phyloP scores from a whole-genome alignment of 2,329 filamentous ascomycete genomes.

The Aspergillus udagawae region DNA sequence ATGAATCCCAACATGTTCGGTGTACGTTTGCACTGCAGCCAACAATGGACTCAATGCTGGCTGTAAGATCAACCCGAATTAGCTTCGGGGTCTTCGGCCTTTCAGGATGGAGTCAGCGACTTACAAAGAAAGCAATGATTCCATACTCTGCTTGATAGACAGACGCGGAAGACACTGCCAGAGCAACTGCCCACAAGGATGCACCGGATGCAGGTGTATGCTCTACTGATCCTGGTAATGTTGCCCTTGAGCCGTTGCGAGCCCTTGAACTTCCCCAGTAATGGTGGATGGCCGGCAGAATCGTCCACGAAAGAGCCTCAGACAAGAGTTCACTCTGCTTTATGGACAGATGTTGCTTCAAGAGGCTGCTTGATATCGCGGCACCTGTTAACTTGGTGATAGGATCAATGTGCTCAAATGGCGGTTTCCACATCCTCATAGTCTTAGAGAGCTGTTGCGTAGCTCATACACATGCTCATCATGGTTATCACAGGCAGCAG shows the following conservation, averaged over 20 bases:
- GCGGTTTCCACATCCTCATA: not conserved
- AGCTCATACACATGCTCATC: not conserved
- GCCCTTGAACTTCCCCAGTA: not conserved
- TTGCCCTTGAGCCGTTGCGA: not conserved
- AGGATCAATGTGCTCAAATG: not conserved
- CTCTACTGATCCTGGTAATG: not conserved
- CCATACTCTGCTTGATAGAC: slow-evolving; percentile 2
- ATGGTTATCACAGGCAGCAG: not conserved
- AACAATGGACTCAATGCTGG: slow-evolving; percentile 32
- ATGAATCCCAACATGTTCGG: slow-evolving; percentile 8
- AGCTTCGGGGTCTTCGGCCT: not conserved
- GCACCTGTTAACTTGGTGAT: slow-evolving; percentile 1
- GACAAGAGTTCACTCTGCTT: slow-evolving; percentile 3
- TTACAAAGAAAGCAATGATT: slow-evolving; percentile 3
- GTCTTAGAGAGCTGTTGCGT: not conserved
- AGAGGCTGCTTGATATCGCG: slow-evolving; percentile 3
- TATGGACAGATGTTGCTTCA: not conserved
- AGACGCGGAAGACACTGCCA: not conserved
- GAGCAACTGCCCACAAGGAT: slow-evolving; percentile 5
- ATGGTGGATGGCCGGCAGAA: slow-evolving; percentile 1
- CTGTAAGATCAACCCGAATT: slow-evolving; percentile 11
- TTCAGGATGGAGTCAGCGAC: not conserved
- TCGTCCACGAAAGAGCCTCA: slow-evolving; percentile 4
- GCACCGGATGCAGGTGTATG: not conserved
- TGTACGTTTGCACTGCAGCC: slow-evolving; percentile 19